Percentiles rank a stretch among this genome's conserved stretches.
phyloP scores from a whole-genome alignment of 345 rosid genomes.

The Ceriops zippeliana region DNA sequence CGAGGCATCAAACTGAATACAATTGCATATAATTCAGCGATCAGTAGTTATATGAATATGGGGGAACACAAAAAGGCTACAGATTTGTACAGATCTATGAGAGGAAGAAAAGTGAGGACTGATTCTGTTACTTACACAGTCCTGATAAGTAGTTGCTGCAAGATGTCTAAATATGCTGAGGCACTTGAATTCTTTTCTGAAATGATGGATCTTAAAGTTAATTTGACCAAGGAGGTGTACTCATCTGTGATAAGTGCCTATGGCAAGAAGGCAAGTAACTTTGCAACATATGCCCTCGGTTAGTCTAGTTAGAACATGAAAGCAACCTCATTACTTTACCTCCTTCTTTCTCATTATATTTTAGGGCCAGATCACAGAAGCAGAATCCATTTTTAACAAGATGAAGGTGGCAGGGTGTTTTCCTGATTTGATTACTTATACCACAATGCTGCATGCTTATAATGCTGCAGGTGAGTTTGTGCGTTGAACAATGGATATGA shows the following conservation, averaged over 20 bases:
- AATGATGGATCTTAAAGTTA: constrained; percentile 54
- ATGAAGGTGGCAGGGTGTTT: constrained; percentile 67
- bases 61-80: constrained; percentile 73
- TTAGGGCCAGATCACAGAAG: constrained; percentile 72
- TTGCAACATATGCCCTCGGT: constrained; percentile 10
- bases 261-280: constrained; percentile 70
- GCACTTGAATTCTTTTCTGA: constrained; percentile 69
- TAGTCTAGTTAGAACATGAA: constrained; percentile 1
- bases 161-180: constrained; percentile 63
- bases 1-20: constrained; percentile 76
- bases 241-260: constrained; percentile 65
- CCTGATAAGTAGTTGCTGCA: constrained; percentile 71
- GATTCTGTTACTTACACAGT: constrained; percentile 80
- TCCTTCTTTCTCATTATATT: constrained; percentile 1
- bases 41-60: constrained; percentile 77
- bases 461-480: constrained; percentile 51
- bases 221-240: constrained; percentile 74
- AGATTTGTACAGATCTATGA: constrained; percentile 67
- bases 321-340: constrained; percentile 7
- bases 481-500: constrained; percentile 5
- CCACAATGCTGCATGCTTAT: constrained; percentile 74
- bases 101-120: constrained; percentile 51
- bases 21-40: constrained; percentile 80
- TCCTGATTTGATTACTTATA: constrained; percentile 77
- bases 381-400: constrained; percentile 66